A percentile compares a stretch with the other conserved stretches of the same genome.
These are phyloP conservation scores for Pseudogymnoascus destructans DNA, from an alignment of 2,329 filamentous ascomycete genomes.

Conservation along the genomic window DNA sequence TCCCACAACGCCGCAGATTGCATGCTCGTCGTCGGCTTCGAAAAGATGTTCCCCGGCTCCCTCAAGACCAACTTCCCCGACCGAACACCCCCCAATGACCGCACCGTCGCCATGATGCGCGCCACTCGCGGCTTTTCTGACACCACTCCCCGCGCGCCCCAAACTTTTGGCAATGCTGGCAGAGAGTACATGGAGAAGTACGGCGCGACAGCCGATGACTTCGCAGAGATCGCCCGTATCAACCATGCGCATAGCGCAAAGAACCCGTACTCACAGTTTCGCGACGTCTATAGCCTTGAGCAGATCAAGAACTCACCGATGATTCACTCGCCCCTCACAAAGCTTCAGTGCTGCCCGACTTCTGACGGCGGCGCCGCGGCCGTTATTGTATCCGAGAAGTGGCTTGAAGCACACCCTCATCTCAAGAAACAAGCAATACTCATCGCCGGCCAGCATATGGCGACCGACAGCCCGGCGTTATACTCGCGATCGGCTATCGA, in stretches of 20 bases:
- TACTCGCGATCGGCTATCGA: conserved; percentile 76
- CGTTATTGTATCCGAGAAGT: conserved; percentile 75
- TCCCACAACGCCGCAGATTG: conserved; percentile 17
- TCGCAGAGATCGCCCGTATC: conserved; percentile 84
- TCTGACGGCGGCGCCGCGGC: conserved; percentile 85
- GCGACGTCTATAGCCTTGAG: conserved; percentile 76
- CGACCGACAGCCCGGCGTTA: conserved; percentile 69
- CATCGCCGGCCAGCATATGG: conserved; percentile 75
- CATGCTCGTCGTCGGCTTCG: conserved; percentile 21
- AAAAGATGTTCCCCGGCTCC: conserved; percentile 20
- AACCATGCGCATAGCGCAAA: conserved; percentile 84
- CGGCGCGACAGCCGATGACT: conserved; percentile 72
- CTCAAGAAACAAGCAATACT: conserved; percentile 69
- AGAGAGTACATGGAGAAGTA: conserved; percentile 93
- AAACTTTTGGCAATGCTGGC: conserved; percentile 92
- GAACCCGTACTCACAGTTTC: conserved; percentile 98
- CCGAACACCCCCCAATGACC: conserved; percentile 13
- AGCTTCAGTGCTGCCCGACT: conserved; percentile 96
- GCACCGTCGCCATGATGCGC: conserved; percentile 64
- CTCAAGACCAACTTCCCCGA: conserved; percentile 16
- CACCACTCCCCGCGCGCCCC: conserved; percentile 63
- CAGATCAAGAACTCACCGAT: conserved; percentile 63
- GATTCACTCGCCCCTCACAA: conserved; percentile 81
- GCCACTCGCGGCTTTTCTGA: conserved; percentile 69
- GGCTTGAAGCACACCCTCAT: conserved; percentile 74